Percentiles rank a stretch among this genome's conserved stretches.
Evolutionary conservation across 2,329 filamentous ascomycete genomes (phyloP).

Genomic region (Colletotrichum sansevieriae): DNA sequence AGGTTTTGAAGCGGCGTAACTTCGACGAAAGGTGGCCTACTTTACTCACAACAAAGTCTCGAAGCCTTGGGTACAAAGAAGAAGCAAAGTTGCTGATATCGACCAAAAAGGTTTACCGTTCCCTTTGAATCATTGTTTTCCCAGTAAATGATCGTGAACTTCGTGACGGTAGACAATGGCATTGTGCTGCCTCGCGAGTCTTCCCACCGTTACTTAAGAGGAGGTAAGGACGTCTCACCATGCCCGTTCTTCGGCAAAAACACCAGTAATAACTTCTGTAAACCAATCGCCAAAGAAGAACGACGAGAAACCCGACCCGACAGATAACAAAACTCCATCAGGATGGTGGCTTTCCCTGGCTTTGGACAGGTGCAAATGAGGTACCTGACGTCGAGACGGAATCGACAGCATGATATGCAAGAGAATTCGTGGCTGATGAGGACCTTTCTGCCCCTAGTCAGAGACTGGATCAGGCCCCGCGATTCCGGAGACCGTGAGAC

Average conservation of each 20-base stretch:
- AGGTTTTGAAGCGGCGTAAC: no score
- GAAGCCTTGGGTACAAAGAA: no score
- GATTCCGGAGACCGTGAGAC: neutral
- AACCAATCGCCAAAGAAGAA: no score
- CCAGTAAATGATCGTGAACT: neutral
- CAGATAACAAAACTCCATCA: neutral
- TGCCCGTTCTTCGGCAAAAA: neutral
- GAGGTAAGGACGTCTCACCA: neutral
- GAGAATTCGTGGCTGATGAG: slow-evolving; percentile 10
- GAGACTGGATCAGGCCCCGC: slow-evolving; percentile 17
- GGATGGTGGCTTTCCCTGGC: slow-evolving; percentile 6
- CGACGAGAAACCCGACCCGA: neutral
- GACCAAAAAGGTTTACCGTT: neutral
- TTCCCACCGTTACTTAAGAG: neutral
- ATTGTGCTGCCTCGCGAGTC: neutral
- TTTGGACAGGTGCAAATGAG: slow-evolving; percentile 2
- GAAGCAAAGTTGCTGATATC: neutral
- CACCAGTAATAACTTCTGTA: no score
- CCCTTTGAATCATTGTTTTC: neutral
- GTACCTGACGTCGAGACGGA: slow-evolving; percentile 7
- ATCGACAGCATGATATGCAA: neutral
- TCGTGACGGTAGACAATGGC: neutral
- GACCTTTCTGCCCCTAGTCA: slow-evolving; percentile 8
- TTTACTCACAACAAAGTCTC: no score
- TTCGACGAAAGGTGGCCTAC: no score